phyloP scores from a whole-genome alignment of 2,329 filamentous ascomycete species.

The Pseudocercospora pini-densiflorae region DNA sequence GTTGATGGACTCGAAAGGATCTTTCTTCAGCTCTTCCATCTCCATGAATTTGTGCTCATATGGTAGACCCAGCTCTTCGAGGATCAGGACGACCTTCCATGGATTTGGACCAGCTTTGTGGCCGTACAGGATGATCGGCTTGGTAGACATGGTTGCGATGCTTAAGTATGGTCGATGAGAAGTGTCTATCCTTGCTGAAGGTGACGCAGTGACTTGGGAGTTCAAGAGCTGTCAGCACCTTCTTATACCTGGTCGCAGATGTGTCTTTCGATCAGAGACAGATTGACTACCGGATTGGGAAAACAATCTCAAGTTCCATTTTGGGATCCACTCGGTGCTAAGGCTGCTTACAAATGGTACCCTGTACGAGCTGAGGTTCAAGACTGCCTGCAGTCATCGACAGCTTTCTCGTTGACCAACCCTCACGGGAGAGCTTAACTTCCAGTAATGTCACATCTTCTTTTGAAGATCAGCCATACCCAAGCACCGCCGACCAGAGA shows the following conservation, averaged over 20 bases:
- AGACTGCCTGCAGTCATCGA: too few relatives aligned
- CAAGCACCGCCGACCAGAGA: too few relatives aligned
- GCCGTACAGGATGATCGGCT: slow-evolving; percentile 14
- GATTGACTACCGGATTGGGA: not conserved
- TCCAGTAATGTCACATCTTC: too few relatives aligned
- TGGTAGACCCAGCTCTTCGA: slow-evolving; percentile 16
- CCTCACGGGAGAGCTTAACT: too few relatives aligned
- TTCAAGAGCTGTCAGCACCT: not conserved
- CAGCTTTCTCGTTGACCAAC: too few relatives aligned
- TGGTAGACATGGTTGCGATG: not conserved
- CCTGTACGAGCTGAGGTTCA: too few relatives aligned
- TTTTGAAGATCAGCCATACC: too few relatives aligned
- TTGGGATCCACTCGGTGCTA: too few relatives aligned
- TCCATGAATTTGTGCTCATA: slow-evolving; percentile 15
- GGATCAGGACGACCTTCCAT: slow-evolving; percentile 17
- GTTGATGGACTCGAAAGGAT: slow-evolving; percentile 44
- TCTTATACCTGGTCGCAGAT: not conserved
- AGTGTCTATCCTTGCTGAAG: not conserved
- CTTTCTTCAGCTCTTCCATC: slow-evolving; percentile 34
- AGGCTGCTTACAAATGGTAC: too few relatives aligned
- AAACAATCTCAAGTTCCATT: too few relatives aligned
- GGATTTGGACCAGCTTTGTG: slow-evolving; percentile 24
- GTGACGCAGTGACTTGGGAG: not conserved
- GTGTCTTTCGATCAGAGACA: not conserved
- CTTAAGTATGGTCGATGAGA: not conserved